Conservation (phyloP, 495 filamentous ascomycete genomes). For the Annulohypoxylon nitens region DNA sequence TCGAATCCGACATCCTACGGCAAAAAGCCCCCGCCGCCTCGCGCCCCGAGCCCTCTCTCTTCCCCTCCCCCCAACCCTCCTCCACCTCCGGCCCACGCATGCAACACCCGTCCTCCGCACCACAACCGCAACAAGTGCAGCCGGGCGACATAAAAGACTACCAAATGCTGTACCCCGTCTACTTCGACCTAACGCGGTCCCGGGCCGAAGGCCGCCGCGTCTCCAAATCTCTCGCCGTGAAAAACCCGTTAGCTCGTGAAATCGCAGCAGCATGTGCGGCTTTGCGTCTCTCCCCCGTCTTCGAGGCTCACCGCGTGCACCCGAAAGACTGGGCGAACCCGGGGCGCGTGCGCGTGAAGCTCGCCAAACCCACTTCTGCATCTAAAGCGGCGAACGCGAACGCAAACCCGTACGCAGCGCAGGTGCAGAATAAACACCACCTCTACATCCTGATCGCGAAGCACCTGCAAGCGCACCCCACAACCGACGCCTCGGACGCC, state of each 20-base stretch:
- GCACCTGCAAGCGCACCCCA: conserved; percentile 81
- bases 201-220: conserved; percentile 86
- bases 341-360: conserved; percentile 82
- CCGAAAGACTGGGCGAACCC: conserved; percentile 99
- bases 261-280: conserved; percentile 85
- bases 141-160: conserved; percentile 69
- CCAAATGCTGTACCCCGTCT: conserved; percentile 93
- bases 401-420: conserved; percentile 18
- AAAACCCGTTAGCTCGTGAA: conserved; percentile 88
- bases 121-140: conserved; percentile 54
- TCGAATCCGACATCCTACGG: conserved; percentile 62
- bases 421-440: conserved; percentile 89
- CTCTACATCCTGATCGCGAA: conserved; percentile 81
- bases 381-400: no score
- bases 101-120: conserved; percentile 44
- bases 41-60: conserved; percentile 37
- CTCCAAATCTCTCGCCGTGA: conserved; percentile 74
- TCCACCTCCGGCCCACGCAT: conserved; percentile 17
- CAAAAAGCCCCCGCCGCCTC: conserved; percentile 35
- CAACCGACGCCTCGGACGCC: conserved; percentile 72
- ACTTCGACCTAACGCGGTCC: conserved; percentile 85
- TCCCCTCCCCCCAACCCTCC: conserved; percentile 37
- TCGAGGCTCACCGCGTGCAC: conserved; percentile 92
- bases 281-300: conserved; percentile 79
- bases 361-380: conserved; percentile 50